Evolutionary conservation across 768 basidiomycete genomes (phyloP), one percentile per base, ranked within the genome.

Genomic region (Grammothele lineata): DNA sequence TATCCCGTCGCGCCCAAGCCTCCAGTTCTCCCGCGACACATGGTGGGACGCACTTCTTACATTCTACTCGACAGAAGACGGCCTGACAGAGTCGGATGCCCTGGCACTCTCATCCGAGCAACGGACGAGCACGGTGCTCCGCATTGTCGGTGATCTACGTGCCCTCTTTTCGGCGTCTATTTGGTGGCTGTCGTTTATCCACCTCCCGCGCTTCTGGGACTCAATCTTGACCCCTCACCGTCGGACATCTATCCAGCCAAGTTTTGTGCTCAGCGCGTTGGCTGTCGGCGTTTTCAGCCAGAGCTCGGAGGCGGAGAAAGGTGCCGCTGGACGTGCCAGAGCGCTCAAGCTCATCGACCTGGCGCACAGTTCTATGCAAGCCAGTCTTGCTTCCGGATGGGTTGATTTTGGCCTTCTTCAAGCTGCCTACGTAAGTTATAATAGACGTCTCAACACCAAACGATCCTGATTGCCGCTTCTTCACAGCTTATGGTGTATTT

Each of bases 1-100:
- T 4, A 53, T 66, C 25, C 55, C 53, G 27, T 37, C 66, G 32
- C 75, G 79, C 47, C 86, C 86, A 4, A 82, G 83, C 9, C 66
- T 85, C 27, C 72, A 75, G 35, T 86, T 85, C 61, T 69, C 72
- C 10, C 82, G 83, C 45, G 80, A 83, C 65, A 80, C 78, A n/a
- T 87, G 87, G 87, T 89, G 83, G 81, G 87, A 87, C 56, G 77
- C 76, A 9, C 69, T 88, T n/a, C 63, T 86, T 33, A 66, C 69
- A 33, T 59, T 81, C 23, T 87, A 87, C 59, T 37, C 52, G 11
- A 53, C 50, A 7, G 51, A 48, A 14, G 38, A 40, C 34, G 33
- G 34, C 22, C 25, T 34, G 12, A 33, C 35, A 6, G 43, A 34
- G 7, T 22, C 25, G 2, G 42, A 40, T 5, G 10, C 38, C 5